Evolutionary conservation across 2,329 filamentous ascomycete species (phyloP), one percentile per base, ranked within the genome.

Genomic region (Simplicillium aogashimaense): DNA sequence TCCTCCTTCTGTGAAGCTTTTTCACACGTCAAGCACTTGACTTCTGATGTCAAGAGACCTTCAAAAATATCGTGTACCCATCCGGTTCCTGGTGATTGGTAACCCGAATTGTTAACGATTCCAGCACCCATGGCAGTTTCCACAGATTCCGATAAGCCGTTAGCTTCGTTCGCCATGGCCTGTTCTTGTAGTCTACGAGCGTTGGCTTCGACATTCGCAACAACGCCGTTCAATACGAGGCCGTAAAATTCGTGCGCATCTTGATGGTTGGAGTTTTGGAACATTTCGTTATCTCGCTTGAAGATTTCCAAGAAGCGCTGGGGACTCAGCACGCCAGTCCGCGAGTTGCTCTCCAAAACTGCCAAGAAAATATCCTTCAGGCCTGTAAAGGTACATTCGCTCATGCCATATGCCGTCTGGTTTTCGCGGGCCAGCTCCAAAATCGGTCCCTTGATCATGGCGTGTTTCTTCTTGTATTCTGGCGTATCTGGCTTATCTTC

Each of bases 51-150:
- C 50, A 98, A 66, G 2, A 88, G 82, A 17, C 92, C 92, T 60
- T 98, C 90, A 50, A 98, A 98, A 30, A 98, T 81, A 54, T 95
- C 88, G 61, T 97, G 90, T 17, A 98, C 90, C 90, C 92, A 97
- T 45, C 87, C 79, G 2, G 81, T 83, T 18, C 76, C 79, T 0
- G 78, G 75, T 3, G 76, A 74, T 43, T 72, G 71, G 1, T 70
- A 61, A 39, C 70, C 69, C 9, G 51, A 49, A 45, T 64, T 47
- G 40, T 56, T 65, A 8, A 55, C 52, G 36, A 63, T 52, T 13
- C 53, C 54, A 11, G 56, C 55, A 35, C 51, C 58, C 39, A 58
- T 45, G 30, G 50, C 53, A 29, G 60, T 58, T 39, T 70, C 66
- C 18, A 76, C 69, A 4, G 75, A 72, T 43, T 74, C 65, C 39